Percentiles rank a stretch among this genome's conserved stretches.
Conservation (phyloP, 768 basidiomycete species). For the Suillus sp. region DNA sequence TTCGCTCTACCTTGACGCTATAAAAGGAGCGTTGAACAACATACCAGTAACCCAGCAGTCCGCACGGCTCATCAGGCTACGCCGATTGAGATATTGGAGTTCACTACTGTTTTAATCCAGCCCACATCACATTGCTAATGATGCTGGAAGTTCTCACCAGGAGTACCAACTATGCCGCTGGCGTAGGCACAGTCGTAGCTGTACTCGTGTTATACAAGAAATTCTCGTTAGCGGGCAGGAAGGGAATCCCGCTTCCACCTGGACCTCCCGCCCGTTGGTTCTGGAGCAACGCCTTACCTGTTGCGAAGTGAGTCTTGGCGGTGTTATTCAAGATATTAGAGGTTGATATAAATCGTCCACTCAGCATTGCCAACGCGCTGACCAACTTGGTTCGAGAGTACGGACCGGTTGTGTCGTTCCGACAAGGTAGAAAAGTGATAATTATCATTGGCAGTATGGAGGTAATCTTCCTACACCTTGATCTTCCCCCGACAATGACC, state of each 20-base stretch:
- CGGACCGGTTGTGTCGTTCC: constrained; percentile 55
- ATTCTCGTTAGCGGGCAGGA: background rate
- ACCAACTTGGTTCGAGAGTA: constrained; percentile 55
- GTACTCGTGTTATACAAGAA: constrained; percentile 9
- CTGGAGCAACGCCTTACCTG: constrained; percentile 20
- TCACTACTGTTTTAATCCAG: constrained; percentile 39
- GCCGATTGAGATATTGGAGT: constrained; percentile 25
- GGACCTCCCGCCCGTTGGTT: constrained; percentile 21
- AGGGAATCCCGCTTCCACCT: constrained; percentile 19
- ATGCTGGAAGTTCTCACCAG: constrained; percentile 24
- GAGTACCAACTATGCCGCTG: constrained; percentile 46
- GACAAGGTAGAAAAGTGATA: constrained; percentile 40
- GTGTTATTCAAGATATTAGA: background rate
- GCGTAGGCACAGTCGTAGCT: constrained; percentile 42
- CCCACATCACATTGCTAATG: constrained; percentile 29
- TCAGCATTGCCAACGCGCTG: constrained; percentile 27
- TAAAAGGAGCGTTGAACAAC: too few relatives aligned
- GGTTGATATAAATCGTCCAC: background rate
- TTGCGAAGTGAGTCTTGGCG: background rate
- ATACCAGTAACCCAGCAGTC: too few relatives aligned
- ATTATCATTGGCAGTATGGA: constrained; percentile 22
- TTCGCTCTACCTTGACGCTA: too few relatives aligned
- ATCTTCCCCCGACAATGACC: constrained; percentile 33
- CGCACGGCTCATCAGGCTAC: constrained; percentile 13
- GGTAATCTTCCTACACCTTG: constrained; percentile 14